A percentile compares a stretch with the other conserved stretches of the same genome.
Evolutionary conservation across 768 basidiomycete species (phyloP).

Genomic region (Tylopilus felleus): DNA sequence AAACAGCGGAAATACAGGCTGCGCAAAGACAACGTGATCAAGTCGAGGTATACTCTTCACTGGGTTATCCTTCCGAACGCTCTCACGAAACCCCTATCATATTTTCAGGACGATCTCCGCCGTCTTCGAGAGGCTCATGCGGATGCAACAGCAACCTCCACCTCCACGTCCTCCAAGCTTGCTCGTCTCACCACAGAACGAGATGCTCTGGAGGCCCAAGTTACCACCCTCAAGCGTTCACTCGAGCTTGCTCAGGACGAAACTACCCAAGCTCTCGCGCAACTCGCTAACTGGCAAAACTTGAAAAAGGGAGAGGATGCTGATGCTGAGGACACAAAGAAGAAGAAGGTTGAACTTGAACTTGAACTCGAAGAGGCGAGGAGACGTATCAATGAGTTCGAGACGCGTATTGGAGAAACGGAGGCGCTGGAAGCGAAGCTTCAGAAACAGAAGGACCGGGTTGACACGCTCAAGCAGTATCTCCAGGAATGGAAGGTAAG

Average conservation of each 20-base stretch:
- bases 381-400: conserved; percentile 28
- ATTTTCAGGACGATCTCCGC: conserved; percentile 36
- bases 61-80: background rate
- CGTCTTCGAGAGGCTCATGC: conserved; percentile 49
- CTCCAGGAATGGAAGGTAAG: conserved; percentile 47
- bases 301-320: conserved; percentile 62
- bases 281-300: conserved; percentile 66
- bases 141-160: conserved; percentile 44
- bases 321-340: conserved; percentile 53
- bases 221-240: conserved; percentile 51
- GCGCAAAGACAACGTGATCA: conserved; percentile 44
- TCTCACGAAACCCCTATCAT: background rate
- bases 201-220: conserved; percentile 51
- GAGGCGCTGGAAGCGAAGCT: conserved; percentile 35
- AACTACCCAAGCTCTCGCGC: conserved; percentile 53
- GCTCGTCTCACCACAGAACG: conserved; percentile 56
- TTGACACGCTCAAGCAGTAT: conserved; percentile 41
- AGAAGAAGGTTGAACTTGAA: conserved; percentile 55
- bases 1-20: conserved; percentile 37
- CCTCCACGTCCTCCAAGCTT: conserved; percentile 48
- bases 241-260: conserved; percentile 59
- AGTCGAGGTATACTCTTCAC: conserved; percentile 39
- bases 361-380: conserved; percentile 48
- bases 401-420: conserved; percentile 21
- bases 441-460: conserved; percentile 42